Base-by-base conservation (phyloP, 805 yeast species). In the Metschnikowia orientalis region DNA sequence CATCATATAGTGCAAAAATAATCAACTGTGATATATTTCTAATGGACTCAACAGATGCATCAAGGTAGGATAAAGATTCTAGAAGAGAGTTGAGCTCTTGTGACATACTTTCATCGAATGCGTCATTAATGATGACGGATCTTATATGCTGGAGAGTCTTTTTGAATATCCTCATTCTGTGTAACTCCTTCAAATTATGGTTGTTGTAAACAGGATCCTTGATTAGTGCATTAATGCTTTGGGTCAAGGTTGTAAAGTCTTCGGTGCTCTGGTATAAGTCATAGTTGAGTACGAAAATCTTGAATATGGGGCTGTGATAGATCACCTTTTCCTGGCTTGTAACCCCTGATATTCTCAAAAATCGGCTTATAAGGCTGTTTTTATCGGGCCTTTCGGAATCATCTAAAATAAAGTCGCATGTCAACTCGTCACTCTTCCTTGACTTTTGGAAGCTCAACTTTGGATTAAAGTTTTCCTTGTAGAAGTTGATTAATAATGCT, bases 231-330 rank as follows among this genome's bases (percentile, higher is more conserved):
- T 72, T 67, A 28, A 82, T 62, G 42, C 82, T 90, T 39, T 70
- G 71, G 4, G 81, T 53, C 4, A 82, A 54, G 34, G 69, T 71
- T 29, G 73, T 61, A 32, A 78, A 63, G 23, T 73, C 77, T 35
- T 64, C 63, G 3, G 48, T 34, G 75, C 85, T 80, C 13, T 75
- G 59, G 34, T 77, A 81, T 40, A 81, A 68, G 40, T 85, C 88
- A 12, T 78, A 64, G 23, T 83, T 64, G 26, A 86, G 51, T 1
- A 63, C 37, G 12, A 65, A 40, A 25, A 65, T 56, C 21, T 74
- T 67, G 48, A 81, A 87, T 0, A 29, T 29, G 19, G 32, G 15
- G 11, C n/a, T 16, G 10, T 29, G 32, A 13, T 25, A 22, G 11
- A 29, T 29, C 12, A 16, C 21, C 8, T 16, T 29, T 12, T 11